A percentile compares a stretch with the other conserved stretches of the same genome.
Evolutionary conservation across 441 rosid genomes (phyloP).

Genomic region (Jatropha multifida): DNA sequence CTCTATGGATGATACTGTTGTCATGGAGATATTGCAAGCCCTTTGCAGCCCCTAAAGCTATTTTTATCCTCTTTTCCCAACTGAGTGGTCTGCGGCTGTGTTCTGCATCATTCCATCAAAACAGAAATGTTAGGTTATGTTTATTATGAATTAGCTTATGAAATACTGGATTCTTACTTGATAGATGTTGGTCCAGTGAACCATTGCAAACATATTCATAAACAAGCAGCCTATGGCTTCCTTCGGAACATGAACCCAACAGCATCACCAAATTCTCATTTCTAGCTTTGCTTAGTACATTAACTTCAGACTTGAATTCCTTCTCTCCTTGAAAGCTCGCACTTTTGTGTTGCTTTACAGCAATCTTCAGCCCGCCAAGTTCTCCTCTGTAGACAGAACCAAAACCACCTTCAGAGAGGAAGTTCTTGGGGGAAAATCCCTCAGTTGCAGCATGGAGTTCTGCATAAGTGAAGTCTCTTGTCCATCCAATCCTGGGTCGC

Average conservation of each 20-base stretch:
- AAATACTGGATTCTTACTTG: constrained; percentile 35
- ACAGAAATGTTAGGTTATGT: neutral
- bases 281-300: constrained; percentile 78
- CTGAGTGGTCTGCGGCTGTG: constrained; percentile 73
- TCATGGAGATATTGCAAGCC: constrained; percentile 65
- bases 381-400: constrained; percentile 50
- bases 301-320: constrained; percentile 79
- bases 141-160: neutral
- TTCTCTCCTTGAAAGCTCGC: constrained; percentile 81
- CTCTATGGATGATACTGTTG: constrained; percentile 44
- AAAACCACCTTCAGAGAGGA: constrained; percentile 53
- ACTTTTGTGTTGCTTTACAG: constrained; percentile 84
- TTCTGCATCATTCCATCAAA: constrained; percentile 45
- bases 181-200: constrained; percentile 51
- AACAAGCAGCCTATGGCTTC: constrained; percentile 81
- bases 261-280: constrained; percentile 73
- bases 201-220: constrained; percentile 74
- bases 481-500: constrained; percentile 50
- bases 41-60: constrained; percentile 80
- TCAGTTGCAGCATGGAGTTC: constrained; percentile 55
- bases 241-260: constrained; percentile 90
- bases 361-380: constrained; percentile 53
- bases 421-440: constrained; percentile 46
- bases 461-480: constrained; percentile 43
- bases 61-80: constrained; percentile 68